A percentile compares a stretch with the other conserved stretches of the same genome.
Evolutionary conservation across 1,284 basidiomycete genomes (phyloP).

Genomic region (Abortiporus biennis): DNA sequence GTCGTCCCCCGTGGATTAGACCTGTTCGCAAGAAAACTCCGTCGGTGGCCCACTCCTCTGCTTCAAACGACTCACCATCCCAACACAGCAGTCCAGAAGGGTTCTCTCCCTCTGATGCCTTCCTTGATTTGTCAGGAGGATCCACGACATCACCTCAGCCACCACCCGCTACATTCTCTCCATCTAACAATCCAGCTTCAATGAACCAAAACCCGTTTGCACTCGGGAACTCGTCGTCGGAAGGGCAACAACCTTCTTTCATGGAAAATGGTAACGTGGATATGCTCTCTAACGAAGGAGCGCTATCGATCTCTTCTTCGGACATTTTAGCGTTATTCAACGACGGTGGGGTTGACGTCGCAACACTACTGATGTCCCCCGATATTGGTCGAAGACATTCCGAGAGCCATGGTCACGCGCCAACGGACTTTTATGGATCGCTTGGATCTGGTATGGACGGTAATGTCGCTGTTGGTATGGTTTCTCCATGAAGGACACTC

Average conservation of each 20-base stretch:
- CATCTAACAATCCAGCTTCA: constrained; percentile 3
- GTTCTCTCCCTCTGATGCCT: constrained; percentile 59
- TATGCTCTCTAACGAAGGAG: constrained; percentile 15
- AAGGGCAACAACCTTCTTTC: constrained; percentile 10
- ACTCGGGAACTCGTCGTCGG: constrained; percentile 16
- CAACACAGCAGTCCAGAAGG: constrained; percentile 60
- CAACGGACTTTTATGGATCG: constrained; percentile 6
- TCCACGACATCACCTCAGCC: constrained; percentile 18
- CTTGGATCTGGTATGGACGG: background rate
- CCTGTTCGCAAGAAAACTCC: constrained; percentile 75
- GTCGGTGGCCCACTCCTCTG: constrained; percentile 34
- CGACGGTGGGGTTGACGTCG: constrained; percentile 28
- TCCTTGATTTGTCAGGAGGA: constrained; percentile 31
- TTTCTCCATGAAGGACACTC: background rate
- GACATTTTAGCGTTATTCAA: constrained; percentile 31
- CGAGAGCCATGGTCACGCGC: background rate
- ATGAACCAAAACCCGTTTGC: constrained; percentile 12
- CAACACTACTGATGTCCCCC: constrained; percentile 24
- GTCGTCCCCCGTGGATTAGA: constrained; percentile 79
- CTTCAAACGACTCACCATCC: constrained; percentile 40
- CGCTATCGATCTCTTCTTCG: constrained; percentile 23
- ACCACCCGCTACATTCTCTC: constrained; percentile 13
- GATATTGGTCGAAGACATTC: constrained; percentile 1
- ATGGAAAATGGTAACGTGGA: constrained; percentile 22
- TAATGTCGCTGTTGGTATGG: background rate